phyloP scores from a whole-genome alignment of 2,329 filamentous ascomycete genomes.

The Ascosphaera apis region DNA sequence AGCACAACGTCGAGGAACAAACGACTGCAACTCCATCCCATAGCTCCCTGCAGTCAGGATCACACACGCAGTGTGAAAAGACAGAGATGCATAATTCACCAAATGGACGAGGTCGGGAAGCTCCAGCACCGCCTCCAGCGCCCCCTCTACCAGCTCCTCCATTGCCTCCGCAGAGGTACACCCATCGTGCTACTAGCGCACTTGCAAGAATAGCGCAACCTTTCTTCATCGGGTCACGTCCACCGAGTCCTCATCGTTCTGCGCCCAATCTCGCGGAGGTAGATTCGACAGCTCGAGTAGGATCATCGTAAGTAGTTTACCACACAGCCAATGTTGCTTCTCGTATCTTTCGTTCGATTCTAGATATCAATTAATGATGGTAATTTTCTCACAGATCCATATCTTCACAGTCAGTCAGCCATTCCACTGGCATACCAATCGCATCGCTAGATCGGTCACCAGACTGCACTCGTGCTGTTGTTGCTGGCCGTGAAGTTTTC shows the following conservation, averaged over 20 bases:
- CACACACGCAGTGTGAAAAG: no score
- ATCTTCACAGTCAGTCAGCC: constrained; percentile 31
- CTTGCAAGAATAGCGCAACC: constrained; percentile 30
- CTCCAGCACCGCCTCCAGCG: constrained; percentile 8
- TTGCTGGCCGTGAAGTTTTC: constrained; percentile 42
- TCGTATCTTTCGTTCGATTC: not conserved
- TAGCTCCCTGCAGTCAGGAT: no score
- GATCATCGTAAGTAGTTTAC: not conserved
- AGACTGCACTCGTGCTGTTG: constrained; percentile 36
- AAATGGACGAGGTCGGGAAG: not conserved
- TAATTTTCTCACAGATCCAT: constrained; percentile 15
- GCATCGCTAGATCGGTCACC: constrained; percentile 40
- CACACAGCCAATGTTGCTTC: constrained; percentile 6
- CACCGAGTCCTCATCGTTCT: constrained; percentile 27
- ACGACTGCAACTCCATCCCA: no score
- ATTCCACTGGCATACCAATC: constrained; percentile 42
- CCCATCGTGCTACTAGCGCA: constrained; percentile 22
- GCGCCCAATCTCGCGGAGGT: constrained; percentile 1
- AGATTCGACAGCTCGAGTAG: not conserved
- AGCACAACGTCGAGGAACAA: no score
- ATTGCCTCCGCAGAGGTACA: constrained; percentile 18
- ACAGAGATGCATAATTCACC: not conserved
- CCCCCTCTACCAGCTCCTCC: constrained; percentile 12
- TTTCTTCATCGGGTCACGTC: constrained; percentile 30
- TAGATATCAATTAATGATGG: constrained; percentile 2